Conservation (phyloP, 495 filamentous ascomycete genomes). For the Penicillium lagena region DNA sequence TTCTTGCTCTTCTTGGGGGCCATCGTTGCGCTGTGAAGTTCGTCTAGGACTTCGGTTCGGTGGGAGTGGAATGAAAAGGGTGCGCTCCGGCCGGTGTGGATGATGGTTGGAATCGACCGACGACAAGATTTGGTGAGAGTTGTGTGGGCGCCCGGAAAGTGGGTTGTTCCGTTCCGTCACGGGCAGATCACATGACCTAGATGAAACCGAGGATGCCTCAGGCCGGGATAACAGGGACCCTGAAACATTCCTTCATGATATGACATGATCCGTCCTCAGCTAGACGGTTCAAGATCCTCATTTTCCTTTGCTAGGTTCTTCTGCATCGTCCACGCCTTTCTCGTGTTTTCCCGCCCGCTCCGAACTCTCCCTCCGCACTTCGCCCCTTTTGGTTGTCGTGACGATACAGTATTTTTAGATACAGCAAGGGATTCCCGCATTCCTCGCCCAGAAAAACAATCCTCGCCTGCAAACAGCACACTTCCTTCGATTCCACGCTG, state of each 20-base stretch:
- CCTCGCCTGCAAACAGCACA: conserved; percentile 12
- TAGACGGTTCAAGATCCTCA: too few relatives aligned
- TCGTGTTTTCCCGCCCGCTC: conserved; percentile 1
- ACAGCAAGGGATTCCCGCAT: conserved; percentile 21
- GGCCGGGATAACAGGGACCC: background rate
- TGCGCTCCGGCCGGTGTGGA: conserved; percentile 33
- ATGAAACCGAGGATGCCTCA: background rate
- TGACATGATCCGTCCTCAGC: too few relatives aligned
- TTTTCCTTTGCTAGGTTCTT: background rate
- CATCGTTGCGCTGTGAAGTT: conserved; percentile 55
- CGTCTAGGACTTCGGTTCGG: conserved; percentile 14
- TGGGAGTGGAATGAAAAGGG: conserved; percentile 13
- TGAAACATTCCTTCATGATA: background rate
- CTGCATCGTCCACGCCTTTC: background rate
- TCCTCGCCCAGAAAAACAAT: conserved; percentile 7
- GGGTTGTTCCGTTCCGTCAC: conserved; percentile 4
- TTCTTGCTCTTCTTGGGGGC: conserved; percentile 94
- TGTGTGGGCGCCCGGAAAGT: background rate
- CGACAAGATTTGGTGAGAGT: conserved; percentile 13
- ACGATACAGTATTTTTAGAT: conserved; percentile 19
- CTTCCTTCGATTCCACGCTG: conserved; percentile 17
- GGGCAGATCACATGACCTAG: background rate
- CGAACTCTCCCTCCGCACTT: too few relatives aligned
- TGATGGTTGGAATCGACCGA: conserved; percentile 9
- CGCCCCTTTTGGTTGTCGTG: conserved; percentile 10